Percentiles rank a stretch among this genome's conserved stretches.
Evolutionary conservation across 78 protist genomes (phyloP).

Genomic region (Anaeramoeba flamelloides): DNA sequence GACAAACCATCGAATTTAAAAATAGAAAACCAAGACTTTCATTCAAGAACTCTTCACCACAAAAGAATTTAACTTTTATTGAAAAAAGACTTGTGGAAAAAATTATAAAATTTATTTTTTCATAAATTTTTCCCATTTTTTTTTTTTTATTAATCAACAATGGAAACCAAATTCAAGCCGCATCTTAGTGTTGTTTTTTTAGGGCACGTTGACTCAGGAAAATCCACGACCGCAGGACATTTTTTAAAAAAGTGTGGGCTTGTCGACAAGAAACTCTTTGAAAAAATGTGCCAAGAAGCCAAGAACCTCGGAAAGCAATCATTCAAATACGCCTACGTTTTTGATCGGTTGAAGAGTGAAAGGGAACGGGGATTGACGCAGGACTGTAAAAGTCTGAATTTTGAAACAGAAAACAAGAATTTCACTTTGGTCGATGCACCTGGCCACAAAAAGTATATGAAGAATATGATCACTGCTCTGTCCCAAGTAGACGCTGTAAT

Average conservation of each 20-base stretch:
- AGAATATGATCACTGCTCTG: conserved; percentile 78
- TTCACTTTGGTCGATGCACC: not conserved
- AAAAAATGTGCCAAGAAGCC: conserved; percentile 2
- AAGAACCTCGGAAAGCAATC: not conserved
- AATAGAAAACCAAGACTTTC: too few species aligned
- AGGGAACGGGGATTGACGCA: conserved; percentile 1
- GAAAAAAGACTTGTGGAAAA: too few species aligned
- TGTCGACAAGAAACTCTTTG: not conserved
- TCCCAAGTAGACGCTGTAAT: conserved; percentile 36
- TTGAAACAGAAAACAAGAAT: not conserved
- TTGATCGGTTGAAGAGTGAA: not conserved
- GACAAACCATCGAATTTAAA: too few species aligned
- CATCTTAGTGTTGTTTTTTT: too few species aligned
- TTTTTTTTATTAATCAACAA: too few species aligned
- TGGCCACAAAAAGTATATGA: conserved; percentile 80
- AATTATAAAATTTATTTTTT: too few species aligned
- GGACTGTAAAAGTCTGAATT: not conserved
- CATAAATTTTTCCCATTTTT: too few species aligned
- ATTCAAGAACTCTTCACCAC: too few species aligned
- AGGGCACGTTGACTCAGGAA: not conserved
- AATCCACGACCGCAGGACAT: not conserved
- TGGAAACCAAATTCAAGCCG: too few species aligned
- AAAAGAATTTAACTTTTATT: too few species aligned
- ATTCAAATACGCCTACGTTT: not conserved
- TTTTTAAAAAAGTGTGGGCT: not conserved